phyloP scores from a whole-genome alignment of 805 yeast species.

The Starmerella bombicola region DNA sequence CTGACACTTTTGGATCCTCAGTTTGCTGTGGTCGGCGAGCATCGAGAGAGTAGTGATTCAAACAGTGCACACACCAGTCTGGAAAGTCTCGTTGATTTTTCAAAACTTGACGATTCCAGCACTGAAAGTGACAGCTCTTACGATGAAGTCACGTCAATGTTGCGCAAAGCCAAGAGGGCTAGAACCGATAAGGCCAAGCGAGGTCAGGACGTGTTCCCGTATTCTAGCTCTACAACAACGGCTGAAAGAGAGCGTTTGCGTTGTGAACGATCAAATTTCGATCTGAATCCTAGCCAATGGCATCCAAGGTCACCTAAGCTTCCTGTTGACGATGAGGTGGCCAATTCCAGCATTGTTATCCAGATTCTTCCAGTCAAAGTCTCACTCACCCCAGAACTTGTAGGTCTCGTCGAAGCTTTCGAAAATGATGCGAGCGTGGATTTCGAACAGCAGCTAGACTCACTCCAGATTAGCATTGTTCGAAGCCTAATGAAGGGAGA shows the following conservation, averaged over 20 bases:
- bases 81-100: conserved; percentile 3
- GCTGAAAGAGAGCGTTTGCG: conserved; percentile 7
- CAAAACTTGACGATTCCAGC: not conserved
- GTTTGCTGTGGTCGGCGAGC: not conserved
- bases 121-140: not conserved
- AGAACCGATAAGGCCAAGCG: not conserved
- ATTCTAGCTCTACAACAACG: conserved; percentile 4
- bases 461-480: conserved; percentile 49
- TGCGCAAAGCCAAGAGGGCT: not conserved
- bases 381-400: conserved; percentile 36
- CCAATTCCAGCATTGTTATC: conserved; percentile 39
- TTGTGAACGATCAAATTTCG: conserved; percentile 1
- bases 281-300: conserved; percentile 14
- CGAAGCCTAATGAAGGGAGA: conserved; percentile 29
- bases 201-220: conserved; percentile 11
- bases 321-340: conserved; percentile 31
- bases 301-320: conserved; percentile 25
- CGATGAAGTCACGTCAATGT: not conserved
- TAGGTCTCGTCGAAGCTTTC: conserved; percentile 33
- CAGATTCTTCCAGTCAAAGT: conserved; percentile 43
- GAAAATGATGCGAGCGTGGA: conserved; percentile 30
- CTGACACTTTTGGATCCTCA: not conserved
- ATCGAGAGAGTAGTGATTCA: not conserved
- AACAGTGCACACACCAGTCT: conserved; percentile 5
- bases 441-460: conserved; percentile 46